Evolutionary conservation across 768 basidiomycete genomes (phyloP).

Genomic region (Lentinula sp.): DNA sequence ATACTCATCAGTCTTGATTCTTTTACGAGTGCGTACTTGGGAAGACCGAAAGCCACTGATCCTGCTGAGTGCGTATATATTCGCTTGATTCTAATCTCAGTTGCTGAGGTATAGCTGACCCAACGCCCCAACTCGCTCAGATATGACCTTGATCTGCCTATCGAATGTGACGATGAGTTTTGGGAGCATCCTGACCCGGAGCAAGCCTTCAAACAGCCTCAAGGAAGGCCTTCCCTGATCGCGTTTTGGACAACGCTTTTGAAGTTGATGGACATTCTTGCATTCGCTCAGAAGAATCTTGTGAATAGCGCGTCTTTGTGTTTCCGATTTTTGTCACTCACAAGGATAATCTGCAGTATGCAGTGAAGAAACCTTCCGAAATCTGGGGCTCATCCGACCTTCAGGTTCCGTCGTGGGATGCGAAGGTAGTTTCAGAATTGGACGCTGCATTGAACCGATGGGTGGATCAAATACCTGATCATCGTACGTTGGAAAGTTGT

Average conservation of each 20-base stretch:
- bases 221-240: constrained; percentile 9
- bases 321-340: background rate
- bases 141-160: constrained; percentile 48
- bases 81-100: too few species aligned
- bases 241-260: constrained; percentile 33
- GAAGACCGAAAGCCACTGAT: constrained; percentile 29
- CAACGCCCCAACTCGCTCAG: constrained; percentile 25
- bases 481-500: constrained; percentile 16
- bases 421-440: constrained; percentile 14
- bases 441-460: constrained; percentile 56
- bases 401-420: background rate
- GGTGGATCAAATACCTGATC: constrained; percentile 44
- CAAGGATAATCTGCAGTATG: background rate
- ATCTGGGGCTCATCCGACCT: background rate
- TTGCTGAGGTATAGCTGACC: background rate
- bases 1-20: constrained; percentile 14
- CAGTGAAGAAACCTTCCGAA: background rate
- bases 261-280: constrained; percentile 41
- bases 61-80: background rate
- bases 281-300: constrained; percentile 42
- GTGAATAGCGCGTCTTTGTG: constrained; percentile 20
- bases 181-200: constrained; percentile 38
- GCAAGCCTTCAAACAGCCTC: constrained; percentile 42
- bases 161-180: constrained; percentile 55
- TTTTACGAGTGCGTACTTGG: constrained; percentile 30